Base-by-base conservation (phyloP, 75 land plant species). In the Gnetum montanum region DNA sequence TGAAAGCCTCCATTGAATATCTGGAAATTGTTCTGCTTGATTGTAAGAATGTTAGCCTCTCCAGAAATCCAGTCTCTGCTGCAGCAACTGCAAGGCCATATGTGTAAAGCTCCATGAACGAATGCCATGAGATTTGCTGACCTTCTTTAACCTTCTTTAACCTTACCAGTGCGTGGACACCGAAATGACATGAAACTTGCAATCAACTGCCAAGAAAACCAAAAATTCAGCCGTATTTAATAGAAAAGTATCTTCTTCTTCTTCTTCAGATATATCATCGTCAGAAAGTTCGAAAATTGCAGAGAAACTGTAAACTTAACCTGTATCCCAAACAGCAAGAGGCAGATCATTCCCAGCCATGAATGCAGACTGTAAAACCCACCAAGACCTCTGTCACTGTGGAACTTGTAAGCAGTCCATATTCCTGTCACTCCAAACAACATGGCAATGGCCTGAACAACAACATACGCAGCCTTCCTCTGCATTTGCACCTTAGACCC, bases 311-410 rank as follows among this genome's bases (percentile, higher is more conserved):
- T n/a, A n/a, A n/a, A n/a, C n/a, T n/a, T n/a, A 2, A 86, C 99
- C 92, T 95, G 99, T 33, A 83, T 38, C 25, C 64, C 72, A 62
- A 90, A 95, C 33, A 90, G 60, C 36, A 76, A 34, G 34, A 95
- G 51, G 46, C 83, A 83, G 26, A 67, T 76, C 31, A 95, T 70
- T 20, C 99, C 99, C 48, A 95, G 63, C 99, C 99, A 95, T 8
- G 99, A 95, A 66, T 95, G 99, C 34, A 95, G 75, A 52, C 92
- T 95, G 67, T 95, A 95, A 70, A 95, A 86, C 45, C 91, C 87
- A 41, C 78, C 81, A 40, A 90, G 74, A 31, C 86, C 83, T 53
- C 66, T 80, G 11, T 83, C 91, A 56, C 65, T 83, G 78, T 90
- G 99, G 59, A 76, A 90, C 62, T 95, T 95, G 52, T 72, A 51